Base-by-base conservation (phyloP, 768 basidiomycete genomes). In the Sporobolomyces phaffii region DNA sequence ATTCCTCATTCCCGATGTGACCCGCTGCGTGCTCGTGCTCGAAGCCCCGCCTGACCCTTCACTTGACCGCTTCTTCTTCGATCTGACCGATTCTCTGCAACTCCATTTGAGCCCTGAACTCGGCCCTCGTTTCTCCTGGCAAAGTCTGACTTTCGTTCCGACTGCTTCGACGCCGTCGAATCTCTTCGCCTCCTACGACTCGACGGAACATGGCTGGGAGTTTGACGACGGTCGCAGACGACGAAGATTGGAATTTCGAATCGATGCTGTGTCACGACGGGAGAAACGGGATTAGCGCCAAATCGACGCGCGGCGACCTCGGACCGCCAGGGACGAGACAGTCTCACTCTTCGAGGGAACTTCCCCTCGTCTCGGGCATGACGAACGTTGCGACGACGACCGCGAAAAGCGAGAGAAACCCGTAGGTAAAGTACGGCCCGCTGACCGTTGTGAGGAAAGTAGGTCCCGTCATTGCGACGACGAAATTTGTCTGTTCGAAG, bases 331-430 rank as follows among this genome's bases (percentile, higher is more conserved):
- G 26, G 24, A 41, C 40, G 18, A 2, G 11, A 15, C 26, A 9
- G 22, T 57, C 66, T 31, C 49, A 63, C 64, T 29, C 22, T 34
- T 70, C 69, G 38, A 70, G 69, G 20, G 48, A 56, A 20, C 50
- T 34, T 2, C 56, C 60, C 5, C 22, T 48, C 0, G 64, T 65
- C 31, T 70, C 69, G 6, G 31, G 40, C 49, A 62, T 58, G 20
- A 29, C 28, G 43, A 65, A 52, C 28, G 22, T 41, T 4, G 60
- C 60, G n/a, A 59, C 36, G 20, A 70, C 0, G 14, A 57, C 45
- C 6, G 36, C 64, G 29, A 49, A 22, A 8, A 36, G 15, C 11
- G 60, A 65, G 36, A 53, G 29, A 1, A 54, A 9, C 8, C 64
- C 64, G 49, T 70, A 62, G 28, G 45, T 45, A 26, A 49, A 64